Base-by-base conservation (phyloP, 345 rosid species). In the Schrenkiella parvula region DNA sequence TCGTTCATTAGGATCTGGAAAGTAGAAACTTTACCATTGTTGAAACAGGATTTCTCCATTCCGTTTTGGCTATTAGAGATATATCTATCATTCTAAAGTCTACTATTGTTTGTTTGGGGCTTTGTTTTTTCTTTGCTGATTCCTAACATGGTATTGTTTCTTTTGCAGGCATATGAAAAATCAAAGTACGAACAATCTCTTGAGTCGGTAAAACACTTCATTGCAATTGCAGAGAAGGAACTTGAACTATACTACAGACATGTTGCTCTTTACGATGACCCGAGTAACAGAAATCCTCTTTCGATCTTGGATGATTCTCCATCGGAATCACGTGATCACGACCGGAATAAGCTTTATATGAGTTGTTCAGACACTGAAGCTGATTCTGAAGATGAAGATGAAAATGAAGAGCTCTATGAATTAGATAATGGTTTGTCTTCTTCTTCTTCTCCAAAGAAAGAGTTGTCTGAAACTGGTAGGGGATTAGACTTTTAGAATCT, bases 151-250 rank as follows among this genome's bases (percentile, higher is more conserved):
- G 47, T 38, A 1, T 18, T 66, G 43, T 58, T 23, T 18, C 50
- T 71, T 34, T 81, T 80, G 54, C 81, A 91, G 93, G 98, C 99
- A 8, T 79, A 85, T 46, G 93, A 95, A 76, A 89, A 75, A 74
- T 91, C 93, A 2, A 95, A 89, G 79, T 95, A 88, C 3, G 96
- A 95, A 75, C 98, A 91, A 32, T 95, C 98, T 11, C 89, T 89
- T 5, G 98, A 89, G 42, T 84, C 96, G 0, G 91, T 95, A 77
- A 86, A 81, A 75, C 89, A 72, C 43, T 91, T 91, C 66, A 91
- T 91, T 50, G 84, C 89, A 5, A 77, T 89, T 67, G 84, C 86
- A 0, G 96, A 87, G 73, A 91, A 89, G 79, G 98, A 91, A 75
- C 52, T 89, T 74, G 93, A 95, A 75, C 87, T 89, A 41, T 88